Conservation (phyloP, 768 basidiomycete genomes). For the Mycena epipterygia region DNA sequence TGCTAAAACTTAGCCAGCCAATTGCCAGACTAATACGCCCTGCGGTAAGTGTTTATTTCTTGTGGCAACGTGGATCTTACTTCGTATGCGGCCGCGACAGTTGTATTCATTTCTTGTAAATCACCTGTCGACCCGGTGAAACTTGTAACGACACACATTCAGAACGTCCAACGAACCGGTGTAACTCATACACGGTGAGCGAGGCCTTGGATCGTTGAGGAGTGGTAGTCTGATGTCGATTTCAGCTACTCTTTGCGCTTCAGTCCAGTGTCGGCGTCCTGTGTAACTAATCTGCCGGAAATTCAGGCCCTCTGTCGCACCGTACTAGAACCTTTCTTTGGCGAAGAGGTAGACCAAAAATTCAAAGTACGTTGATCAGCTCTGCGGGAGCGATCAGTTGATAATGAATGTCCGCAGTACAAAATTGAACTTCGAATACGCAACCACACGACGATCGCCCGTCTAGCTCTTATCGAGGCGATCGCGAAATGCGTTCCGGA, state of each 20-base stretch:
- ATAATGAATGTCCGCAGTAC: conserved; percentile 62
- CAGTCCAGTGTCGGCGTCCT: conserved; percentile 77
- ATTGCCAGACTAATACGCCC: conserved; percentile 83
- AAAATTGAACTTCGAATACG: conserved; percentile 84
- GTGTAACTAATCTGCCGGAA: conserved; percentile 77
- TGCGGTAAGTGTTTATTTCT: conserved; percentile 67
- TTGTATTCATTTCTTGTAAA: conserved; percentile 85
- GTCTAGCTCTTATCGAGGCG: conserved; percentile 72
- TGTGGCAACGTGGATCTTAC: neutral
- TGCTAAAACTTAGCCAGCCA: conserved; percentile 59
- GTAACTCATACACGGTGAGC: conserved; percentile 74
- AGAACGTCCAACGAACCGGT: conserved; percentile 73
- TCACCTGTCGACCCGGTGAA: conserved; percentile 83
- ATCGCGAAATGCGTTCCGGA: conserved; percentile 80
- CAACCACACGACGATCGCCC: conserved; percentile 80
- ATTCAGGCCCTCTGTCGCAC: conserved; percentile 73
- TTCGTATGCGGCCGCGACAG: conserved; percentile 49
- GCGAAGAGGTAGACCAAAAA: conserved; percentile 55
- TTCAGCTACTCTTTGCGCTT: conserved; percentile 78
- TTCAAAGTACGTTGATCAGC: conserved; percentile 57
- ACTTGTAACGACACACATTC: conserved; percentile 73
- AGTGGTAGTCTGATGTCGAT: conserved; percentile 8
- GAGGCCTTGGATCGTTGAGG: neutral
- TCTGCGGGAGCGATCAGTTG: neutral
- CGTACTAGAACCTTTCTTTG: conserved; percentile 67